A percentile compares a stretch with the other conserved stretches of the same genome.
phyloP scores from a whole-genome alignment of 495 filamentous ascomycete genomes.

The Aspergillus biplanus region DNA sequence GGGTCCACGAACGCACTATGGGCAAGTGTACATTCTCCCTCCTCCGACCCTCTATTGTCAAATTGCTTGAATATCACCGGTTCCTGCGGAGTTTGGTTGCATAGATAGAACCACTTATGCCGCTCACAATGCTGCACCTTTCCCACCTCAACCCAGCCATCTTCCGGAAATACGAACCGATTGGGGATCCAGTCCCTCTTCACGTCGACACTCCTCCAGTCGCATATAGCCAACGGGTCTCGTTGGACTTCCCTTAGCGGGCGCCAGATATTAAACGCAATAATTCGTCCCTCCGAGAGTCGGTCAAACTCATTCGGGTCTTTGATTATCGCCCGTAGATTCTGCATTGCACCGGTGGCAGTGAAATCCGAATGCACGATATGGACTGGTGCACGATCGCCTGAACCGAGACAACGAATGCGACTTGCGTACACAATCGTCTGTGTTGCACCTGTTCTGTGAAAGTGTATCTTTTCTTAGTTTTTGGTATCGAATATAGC shows the following conservation, averaged over 20 bases:
- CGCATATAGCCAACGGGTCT: background rate
- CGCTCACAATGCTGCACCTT: background rate
- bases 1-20: slow-evolving; percentile 8
- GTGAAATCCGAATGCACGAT: background rate
- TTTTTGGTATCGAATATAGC: no score
- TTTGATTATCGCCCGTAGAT: background rate
- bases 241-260: background rate
- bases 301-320: background rate
- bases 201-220: background rate
- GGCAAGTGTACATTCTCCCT: background rate
- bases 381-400: background rate
- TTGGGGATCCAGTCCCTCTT: background rate
- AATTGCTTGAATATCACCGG: slow-evolving; percentile 3
- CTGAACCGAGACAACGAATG: background rate
- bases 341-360: background rate
- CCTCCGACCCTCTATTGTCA: background rate
- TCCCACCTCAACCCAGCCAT: background rate
- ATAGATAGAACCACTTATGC: background rate
- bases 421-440: background rate
- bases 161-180: background rate
- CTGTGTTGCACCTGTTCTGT: background rate
- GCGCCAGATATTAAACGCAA: background rate
- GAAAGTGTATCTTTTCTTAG: background rate
- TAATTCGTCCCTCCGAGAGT: background rate
- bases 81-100: background rate